Conservation (phyloP, 345 rosid genomes). For the Hibiscus mutabilis region DNA sequence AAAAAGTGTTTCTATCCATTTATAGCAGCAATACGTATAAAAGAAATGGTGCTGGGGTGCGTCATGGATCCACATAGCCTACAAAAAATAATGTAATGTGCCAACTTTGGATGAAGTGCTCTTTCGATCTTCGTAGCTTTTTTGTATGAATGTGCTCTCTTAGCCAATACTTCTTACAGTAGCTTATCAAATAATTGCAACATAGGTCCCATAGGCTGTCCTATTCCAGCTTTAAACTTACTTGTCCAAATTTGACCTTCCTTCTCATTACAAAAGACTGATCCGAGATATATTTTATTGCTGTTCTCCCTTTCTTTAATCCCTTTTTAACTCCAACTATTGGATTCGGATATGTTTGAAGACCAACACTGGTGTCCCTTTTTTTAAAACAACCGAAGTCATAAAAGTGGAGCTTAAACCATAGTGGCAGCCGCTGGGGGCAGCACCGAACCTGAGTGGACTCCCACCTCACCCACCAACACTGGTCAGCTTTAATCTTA, state of each 20-base stretch:
- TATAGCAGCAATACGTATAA: not conserved
- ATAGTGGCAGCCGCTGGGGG: conserved; percentile 23
- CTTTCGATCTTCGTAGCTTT: not conserved
- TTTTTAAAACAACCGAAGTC: too few relatives aligned
- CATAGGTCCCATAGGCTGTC: not conserved
- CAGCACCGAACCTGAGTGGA: conserved; percentile 48
- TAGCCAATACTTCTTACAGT: not conserved
- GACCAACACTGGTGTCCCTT: conserved; percentile 12
- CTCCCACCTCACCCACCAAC: conserved; percentile 57
- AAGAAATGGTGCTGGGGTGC: not conserved
- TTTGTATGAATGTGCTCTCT: not conserved
- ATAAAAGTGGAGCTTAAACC: not conserved
- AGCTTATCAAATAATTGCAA: conserved; percentile 5
- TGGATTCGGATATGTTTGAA: conserved; percentile 3
- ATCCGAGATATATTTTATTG: not conserved
- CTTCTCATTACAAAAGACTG: not conserved
- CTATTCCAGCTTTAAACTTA: conserved; percentile 9
- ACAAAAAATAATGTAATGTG: conserved; percentile 9
- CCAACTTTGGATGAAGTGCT: conserved; percentile 17
- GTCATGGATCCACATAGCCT: conserved; percentile 10
- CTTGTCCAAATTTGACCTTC: conserved; percentile 11
- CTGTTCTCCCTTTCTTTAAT: not conserved
- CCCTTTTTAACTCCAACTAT: not conserved
- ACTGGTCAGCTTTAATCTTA: conserved; percentile 42
- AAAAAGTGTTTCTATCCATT: too few relatives aligned